A percentile compares a stretch with the other conserved stretches of the same genome.
Evolutionary conservation across 495 filamentous ascomycete genomes (phyloP).

Genomic region (Penicillium pancosmium): DNA sequence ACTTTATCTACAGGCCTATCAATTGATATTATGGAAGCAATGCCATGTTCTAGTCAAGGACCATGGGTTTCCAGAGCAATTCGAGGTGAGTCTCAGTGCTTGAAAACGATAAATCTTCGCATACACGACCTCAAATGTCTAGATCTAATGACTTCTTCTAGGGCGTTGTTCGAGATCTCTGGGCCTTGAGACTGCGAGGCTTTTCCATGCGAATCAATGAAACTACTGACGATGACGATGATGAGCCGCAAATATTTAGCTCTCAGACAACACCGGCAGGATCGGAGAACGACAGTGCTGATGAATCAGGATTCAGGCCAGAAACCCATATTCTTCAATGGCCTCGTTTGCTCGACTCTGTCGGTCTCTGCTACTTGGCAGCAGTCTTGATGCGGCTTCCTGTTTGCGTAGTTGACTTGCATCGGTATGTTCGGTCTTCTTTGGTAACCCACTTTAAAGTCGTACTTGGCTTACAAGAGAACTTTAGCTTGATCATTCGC

Average conservation of each 20-base stretch:
- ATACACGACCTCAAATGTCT: background rate
- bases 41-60: slow-evolving; percentile 61
- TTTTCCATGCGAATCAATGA: slow-evolving; percentile 45
- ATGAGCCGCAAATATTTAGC: slow-evolving; percentile 50
- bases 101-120: background rate
- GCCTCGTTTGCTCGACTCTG: slow-evolving; percentile 64
- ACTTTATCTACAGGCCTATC: slow-evolving; percentile 81
- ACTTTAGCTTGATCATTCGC: slow-evolving; percentile 38
- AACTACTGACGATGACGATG: slow-evolving; percentile 32
- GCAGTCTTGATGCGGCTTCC: slow-evolving; percentile 64
- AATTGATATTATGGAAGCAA: slow-evolving; percentile 83
- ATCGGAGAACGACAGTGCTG: slow-evolving; percentile 20
- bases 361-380: slow-evolving; percentile 70
- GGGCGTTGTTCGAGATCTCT: slow-evolving; percentile 67
- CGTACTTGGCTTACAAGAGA: slow-evolving; percentile 21
- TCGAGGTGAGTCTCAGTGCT: slow-evolving; percentile 55
- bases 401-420: slow-evolving; percentile 63
- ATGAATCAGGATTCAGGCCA: slow-evolving; percentile 27
- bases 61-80: slow-evolving; percentile 62
- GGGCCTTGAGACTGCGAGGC: slow-evolving; percentile 63
- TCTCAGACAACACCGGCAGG: slow-evolving; percentile 46
- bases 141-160: slow-evolving; percentile 17
- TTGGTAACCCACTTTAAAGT: slow-evolving; percentile 12
- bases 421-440: slow-evolving; percentile 43
- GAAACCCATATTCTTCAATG: slow-evolving; percentile 33